These are phyloP conservation scores for Penicillium subrubescens DNA, from an alignment of 495 filamentous ascomycete species.

Conservation along the genomic window DNA sequence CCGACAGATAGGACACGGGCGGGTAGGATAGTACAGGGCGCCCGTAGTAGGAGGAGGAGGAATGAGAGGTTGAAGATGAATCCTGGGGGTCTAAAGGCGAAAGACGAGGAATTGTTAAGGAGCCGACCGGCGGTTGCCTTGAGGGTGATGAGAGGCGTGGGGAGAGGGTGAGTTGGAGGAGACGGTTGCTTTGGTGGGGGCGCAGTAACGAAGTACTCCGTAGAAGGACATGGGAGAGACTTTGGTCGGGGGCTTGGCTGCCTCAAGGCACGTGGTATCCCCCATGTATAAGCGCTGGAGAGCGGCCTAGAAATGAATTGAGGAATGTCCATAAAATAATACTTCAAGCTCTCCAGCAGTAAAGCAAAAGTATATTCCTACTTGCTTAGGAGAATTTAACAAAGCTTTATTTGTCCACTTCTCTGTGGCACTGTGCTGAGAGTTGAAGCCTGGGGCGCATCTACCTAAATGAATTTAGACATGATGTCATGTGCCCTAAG, in stretches of 20 bases:
- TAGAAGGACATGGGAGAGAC: slow-evolving; percentile 17
- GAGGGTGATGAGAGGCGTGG: slow-evolving; percentile 11
- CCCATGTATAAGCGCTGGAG: slow-evolving; percentile 17
- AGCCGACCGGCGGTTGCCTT: slow-evolving; percentile 37
- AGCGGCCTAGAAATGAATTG: too few relatives aligned
- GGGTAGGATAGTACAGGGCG: neutral
- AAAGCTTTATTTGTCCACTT: too few relatives aligned
- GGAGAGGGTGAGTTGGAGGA: slow-evolving; percentile 11
- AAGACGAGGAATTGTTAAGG: slow-evolving; percentile 17
- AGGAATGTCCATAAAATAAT: too few relatives aligned
- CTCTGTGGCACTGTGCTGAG: too few relatives aligned
- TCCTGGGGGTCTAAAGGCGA: neutral
- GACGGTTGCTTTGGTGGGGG: slow-evolving; percentile 20
- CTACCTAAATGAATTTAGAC: too few relatives aligned
- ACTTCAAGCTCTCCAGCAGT: too few relatives aligned
- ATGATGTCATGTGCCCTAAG: too few relatives aligned
- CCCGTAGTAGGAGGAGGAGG: neutral
- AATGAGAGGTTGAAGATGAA: neutral
- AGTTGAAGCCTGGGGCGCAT: too few relatives aligned
- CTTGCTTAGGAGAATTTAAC: too few relatives aligned
- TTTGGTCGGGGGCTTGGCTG: slow-evolving; percentile 18
- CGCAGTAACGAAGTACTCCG: slow-evolving; percentile 6
- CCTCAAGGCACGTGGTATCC: slow-evolving; percentile 28
- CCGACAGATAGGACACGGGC: slow-evolving; percentile 14
- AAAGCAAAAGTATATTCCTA: too few relatives aligned